A percentile compares a stretch with the other conserved stretches of the same genome.
phyloP scores from a whole-genome alignment of 208 protist genomes.

The Trypanosoma boissoni region DNA sequence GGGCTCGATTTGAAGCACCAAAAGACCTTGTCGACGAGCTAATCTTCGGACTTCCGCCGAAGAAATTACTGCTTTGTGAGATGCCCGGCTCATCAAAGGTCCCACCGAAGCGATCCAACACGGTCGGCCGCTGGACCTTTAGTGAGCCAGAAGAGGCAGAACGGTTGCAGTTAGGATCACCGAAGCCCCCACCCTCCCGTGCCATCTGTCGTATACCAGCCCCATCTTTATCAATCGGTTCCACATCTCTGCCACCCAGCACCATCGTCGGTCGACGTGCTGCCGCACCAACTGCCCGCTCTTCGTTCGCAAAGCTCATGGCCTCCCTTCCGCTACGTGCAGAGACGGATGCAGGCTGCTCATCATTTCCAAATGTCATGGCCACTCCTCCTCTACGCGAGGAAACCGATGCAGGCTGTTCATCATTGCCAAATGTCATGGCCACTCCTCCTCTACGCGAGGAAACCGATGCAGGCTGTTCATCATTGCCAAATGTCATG shows the following conservation, averaged over 20 bases:
- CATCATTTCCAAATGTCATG: constrained; percentile 14
- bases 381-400: constrained; percentile 19
- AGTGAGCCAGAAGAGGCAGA: no score
- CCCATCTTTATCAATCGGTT: not conserved
- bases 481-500: constrained; percentile 36
- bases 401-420: constrained; percentile 12
- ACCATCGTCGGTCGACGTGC: constrained; percentile 10
- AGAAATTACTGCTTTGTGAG: not conserved
- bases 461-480: constrained; percentile 8
- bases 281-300: constrained; percentile 2
- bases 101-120: not conserved
- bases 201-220: no score
- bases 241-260: not conserved
- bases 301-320: not conserved
- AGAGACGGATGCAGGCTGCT: not conserved
- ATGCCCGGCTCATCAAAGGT: not conserved
- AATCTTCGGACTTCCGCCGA: not conserved
- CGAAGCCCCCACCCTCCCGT: no score
- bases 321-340: not conserved
- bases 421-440: constrained; percentile 28
- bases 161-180: no score
- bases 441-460: constrained; percentile 23
- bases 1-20: not conserved
- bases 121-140: not conserved
- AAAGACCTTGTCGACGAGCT: not conserved